Evolutionary conservation across 75 land plant genomes (phyloP).

Genomic region (Larix kaempferi): DNA sequence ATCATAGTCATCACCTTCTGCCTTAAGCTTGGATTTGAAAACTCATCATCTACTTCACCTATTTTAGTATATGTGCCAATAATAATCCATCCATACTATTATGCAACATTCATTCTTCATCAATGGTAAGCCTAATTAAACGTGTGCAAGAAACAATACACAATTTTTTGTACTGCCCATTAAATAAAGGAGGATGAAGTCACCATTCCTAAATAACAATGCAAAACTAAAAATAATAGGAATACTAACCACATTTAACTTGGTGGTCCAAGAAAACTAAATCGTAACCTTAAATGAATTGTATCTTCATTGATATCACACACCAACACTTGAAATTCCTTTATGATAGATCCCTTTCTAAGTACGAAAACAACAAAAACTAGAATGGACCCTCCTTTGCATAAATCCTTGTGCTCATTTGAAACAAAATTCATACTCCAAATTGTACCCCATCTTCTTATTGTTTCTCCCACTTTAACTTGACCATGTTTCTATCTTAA

Average conservation of each 20-base stretch:
- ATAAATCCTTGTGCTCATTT: conserved; percentile 18
- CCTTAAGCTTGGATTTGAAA: background rate
- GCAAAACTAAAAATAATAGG: conserved; percentile 74
- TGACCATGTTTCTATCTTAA: conserved; percentile 19
- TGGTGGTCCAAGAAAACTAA: conserved; percentile 47
- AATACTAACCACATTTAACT: conserved; percentile 54
- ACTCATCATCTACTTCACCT: background rate
- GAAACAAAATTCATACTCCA: conserved; percentile 97
- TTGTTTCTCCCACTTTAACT: conserved; percentile 15
- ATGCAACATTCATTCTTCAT: conserved; percentile 30
- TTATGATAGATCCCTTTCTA: conserved; percentile 58
- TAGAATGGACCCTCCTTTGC: conserved; percentile 35
- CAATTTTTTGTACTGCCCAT: conserved; percentile 39
- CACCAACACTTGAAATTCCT: conserved; percentile 68
- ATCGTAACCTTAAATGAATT: conserved; percentile 48
- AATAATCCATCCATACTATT: conserved; percentile 12
- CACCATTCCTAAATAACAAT: conserved; percentile 68
- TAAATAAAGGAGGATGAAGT: conserved; percentile 67
- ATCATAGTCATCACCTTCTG: background rate
- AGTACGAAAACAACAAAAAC: conserved; percentile 72
- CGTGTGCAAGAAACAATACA: conserved; percentile 30
- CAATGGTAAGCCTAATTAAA: conserved; percentile 14
- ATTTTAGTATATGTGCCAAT: background rate
- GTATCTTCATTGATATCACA: conserved; percentile 38
- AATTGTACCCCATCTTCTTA: conserved; percentile 62